Conservation (phyloP, 805 yeast species). For the Candida verbasci region DNA sequence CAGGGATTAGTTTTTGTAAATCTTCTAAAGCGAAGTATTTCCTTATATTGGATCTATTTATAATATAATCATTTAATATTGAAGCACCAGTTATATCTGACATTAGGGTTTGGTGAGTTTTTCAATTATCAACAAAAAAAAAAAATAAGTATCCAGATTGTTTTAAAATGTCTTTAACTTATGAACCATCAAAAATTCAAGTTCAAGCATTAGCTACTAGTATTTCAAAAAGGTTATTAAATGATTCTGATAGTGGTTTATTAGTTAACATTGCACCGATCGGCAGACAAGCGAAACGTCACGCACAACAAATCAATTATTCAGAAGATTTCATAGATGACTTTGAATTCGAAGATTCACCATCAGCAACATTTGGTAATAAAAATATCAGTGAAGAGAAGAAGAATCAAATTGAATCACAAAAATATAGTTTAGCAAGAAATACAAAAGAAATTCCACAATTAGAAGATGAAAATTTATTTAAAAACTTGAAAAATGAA, state of each 20-base stretch:
- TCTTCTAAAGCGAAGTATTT: slow-evolving; percentile 15
- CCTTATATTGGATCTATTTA: slow-evolving; percentile 14
- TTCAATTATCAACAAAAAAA: slow-evolving; percentile 1
- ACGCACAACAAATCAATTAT: slow-evolving; percentile 68
- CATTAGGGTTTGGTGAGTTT: background rate
- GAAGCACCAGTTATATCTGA: slow-evolving; percentile 10
- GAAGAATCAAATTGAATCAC: slow-evolving; percentile 14
- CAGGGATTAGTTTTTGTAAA: slow-evolving; percentile 12
- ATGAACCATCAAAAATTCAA: slow-evolving; percentile 7
- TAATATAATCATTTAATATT: slow-evolving; percentile 17
- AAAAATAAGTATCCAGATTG: background rate
- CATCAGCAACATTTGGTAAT: slow-evolving; percentile 12
- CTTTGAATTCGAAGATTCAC: slow-evolving; percentile 36
- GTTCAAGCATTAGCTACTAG: slow-evolving; percentile 76
- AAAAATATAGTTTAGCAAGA: slow-evolving; percentile 21
- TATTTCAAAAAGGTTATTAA: slow-evolving; percentile 58
- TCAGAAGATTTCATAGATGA: slow-evolving; percentile 64
- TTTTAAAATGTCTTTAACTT: slow-evolving; percentile 4
- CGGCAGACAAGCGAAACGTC: slow-evolving; percentile 71
- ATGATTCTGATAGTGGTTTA: slow-evolving; percentile 69
- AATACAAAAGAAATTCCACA: slow-evolving; percentile 19
- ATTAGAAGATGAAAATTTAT: slow-evolving; percentile 21
- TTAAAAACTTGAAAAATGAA: slow-evolving; percentile 16
- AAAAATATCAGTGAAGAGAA: slow-evolving; percentile 9
- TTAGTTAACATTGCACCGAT: slow-evolving; percentile 66